Evolutionary conservation across 371 early-diverging fungal species (phyloP), one percentile per base, ranked within the genome.

Genomic region (Cokeromyces recurvatus): DNA sequence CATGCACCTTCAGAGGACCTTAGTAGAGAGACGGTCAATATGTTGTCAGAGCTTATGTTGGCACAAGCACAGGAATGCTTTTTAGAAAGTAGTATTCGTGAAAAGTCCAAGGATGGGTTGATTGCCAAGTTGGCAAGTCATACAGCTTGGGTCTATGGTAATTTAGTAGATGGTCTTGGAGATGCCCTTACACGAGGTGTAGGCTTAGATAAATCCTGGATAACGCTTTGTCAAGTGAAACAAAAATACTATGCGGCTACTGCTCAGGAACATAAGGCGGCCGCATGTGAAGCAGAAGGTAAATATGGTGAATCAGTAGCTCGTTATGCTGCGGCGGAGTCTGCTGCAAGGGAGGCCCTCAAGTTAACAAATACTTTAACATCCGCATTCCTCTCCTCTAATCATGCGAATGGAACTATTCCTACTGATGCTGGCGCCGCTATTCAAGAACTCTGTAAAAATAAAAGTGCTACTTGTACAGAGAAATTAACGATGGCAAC

Each of bases 51-150:
- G 21, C 64, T 94, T 29, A 92, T 92, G 92, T 74, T 96, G 37
- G 91, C 90, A 0, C 95, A 96, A 66, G 95, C 96, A 0, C 98
- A 97, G 51, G 98, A 97, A 66, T 86, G 90, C 51, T 89, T 93
- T 47, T 52, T 92, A 38, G 93, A 91, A 60, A 92, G 90, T 60
- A 82, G 89, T 19, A 54, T 90, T 10, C 63, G 83, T 2, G 94
- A 93, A 57, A 89, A 87, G 70, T 93, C 93, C 59, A 87, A 85
- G 59, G 86, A 85, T 17, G 74, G 80, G 2, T 66, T 95, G 21
- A 78, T 92, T 27, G 86, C 92, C 17, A 94, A 95, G 56, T 71
- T 95, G n/a, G 92, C 92, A 0, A 86, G 89, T 32, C 93, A 94
- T 55, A 83, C 85, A 9, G 81, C 89, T 0, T 84, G 84, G 74